A percentile compares a stretch with the other conserved stretches of the same genome.
These are phyloP conservation scores for Penicillium hordei DNA, from an alignment of 2,329 filamentous ascomycete species.

Conservation along the genomic window DNA sequence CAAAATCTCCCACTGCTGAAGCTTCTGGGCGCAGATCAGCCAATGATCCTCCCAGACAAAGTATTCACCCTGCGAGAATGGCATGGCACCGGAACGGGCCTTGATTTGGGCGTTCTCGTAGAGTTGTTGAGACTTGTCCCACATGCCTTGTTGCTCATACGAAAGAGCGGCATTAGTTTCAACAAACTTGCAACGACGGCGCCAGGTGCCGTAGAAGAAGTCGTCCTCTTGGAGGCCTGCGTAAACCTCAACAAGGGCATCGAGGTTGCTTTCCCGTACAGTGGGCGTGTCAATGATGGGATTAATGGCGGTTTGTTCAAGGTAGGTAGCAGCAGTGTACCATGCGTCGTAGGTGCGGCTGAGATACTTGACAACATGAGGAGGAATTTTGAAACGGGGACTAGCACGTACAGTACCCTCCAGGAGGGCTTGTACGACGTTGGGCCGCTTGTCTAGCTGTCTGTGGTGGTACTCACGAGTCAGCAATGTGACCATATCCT, in stretches of 20 bases:
- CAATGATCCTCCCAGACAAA: conserved; percentile 99
- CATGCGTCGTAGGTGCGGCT: conserved; percentile 93
- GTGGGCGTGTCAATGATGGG: conserved; percentile 80
- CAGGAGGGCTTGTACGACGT: conserved; percentile 89
- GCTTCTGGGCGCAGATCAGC: conserved; percentile 94
- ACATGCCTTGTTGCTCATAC: conserved; percentile 98
- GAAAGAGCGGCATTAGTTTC: conserved; percentile 97
- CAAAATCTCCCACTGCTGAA: conserved; percentile 98
- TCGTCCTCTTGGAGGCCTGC: conserved; percentile 90
- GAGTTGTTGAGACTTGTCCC: conserved; percentile 97
- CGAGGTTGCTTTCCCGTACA: conserved; percentile 89
- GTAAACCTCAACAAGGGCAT: conserved; percentile 93
- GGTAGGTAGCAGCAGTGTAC: conserved; percentile 89
- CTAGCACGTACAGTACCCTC: conserved; percentile 81
- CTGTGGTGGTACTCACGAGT: conserved; percentile 95
- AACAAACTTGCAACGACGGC: conserved; percentile 89
- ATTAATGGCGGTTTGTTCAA: conserved; percentile 84
- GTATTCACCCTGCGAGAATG: conserved; percentile 95
- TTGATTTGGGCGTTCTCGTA: conserved; percentile 98
- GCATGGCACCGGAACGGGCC: conserved; percentile 90
- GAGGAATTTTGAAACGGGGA: conserved; percentile 87
- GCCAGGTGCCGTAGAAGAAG: conserved; percentile 96
- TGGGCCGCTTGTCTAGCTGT: conserved; percentile 91
- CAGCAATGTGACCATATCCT: conserved; percentile 82
- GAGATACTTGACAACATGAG: conserved; percentile 93